Evolutionary conservation across 371 early-diverging fungal species (phyloP).

Genomic region (Mortierella sp.): DNA sequence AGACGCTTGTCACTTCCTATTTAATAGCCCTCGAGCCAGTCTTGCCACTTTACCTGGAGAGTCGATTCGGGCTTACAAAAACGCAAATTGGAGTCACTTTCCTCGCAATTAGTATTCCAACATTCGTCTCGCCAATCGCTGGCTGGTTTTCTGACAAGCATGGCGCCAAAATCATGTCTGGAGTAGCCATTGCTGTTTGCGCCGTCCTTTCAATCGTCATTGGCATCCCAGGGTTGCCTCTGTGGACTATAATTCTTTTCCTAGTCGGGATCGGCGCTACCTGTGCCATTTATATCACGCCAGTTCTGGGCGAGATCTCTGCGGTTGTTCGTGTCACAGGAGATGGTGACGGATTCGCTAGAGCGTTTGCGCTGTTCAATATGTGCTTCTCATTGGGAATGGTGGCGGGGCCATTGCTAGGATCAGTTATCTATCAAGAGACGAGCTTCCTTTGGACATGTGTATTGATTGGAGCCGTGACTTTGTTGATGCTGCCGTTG

Average conservation of each 20-base stretch:
- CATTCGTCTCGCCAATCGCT: slow-evolving; percentile 61
- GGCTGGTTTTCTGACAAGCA: slow-evolving; percentile 61
- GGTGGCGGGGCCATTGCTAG: slow-evolving; percentile 40
- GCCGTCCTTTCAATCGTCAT: slow-evolving; percentile 57
- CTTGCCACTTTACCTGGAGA: slow-evolving; percentile 63
- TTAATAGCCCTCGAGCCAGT: slow-evolving; percentile 60
- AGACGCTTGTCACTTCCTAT: not conserved
- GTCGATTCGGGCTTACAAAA: slow-evolving; percentile 63
- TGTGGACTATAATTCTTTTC: slow-evolving; percentile 56
- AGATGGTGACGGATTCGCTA: slow-evolving; percentile 60
- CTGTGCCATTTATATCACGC: slow-evolving; percentile 58
- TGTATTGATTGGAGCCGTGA: slow-evolving; percentile 33
- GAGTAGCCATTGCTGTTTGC: slow-evolving; percentile 55
- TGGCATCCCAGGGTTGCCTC: slow-evolving; percentile 49
- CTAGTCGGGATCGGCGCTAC: slow-evolving; percentile 60
- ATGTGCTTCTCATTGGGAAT: slow-evolving; percentile 58
- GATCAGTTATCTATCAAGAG: slow-evolving; percentile 36
- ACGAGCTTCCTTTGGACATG: slow-evolving; percentile 48
- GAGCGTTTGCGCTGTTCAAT: slow-evolving; percentile 64
- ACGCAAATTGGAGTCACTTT: slow-evolving; percentile 66
- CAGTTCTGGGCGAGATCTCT: slow-evolving; percentile 62
- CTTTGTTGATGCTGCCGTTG: slow-evolving; percentile 26
- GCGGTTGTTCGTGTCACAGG: slow-evolving; percentile 56
- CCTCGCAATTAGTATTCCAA: slow-evolving; percentile 62
- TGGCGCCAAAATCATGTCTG: slow-evolving; percentile 58